Base-by-base conservation (phyloP, 495 filamentous ascomycete species). In the Polyplosphaeria fusca region DNA sequence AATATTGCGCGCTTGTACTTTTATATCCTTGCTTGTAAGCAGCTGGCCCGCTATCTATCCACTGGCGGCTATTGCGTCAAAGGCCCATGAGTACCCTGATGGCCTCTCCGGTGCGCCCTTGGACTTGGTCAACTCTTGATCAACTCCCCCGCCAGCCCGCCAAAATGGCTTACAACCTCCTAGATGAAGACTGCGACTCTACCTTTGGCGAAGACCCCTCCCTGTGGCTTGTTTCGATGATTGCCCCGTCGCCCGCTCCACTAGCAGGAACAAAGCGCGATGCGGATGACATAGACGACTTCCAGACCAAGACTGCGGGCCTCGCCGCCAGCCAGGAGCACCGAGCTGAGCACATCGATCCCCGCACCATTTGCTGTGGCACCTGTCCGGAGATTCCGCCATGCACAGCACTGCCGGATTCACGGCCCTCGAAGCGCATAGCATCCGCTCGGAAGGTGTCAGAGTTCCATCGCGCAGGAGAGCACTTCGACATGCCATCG, bases 241-340 rank as follows among this genome's bases (percentile, higher is more conserved):
- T 56, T 47, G 7, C 50, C 20, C 20, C 42, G 42, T 32, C 40
- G 22, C 18, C 50, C 35, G 27, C 55, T 25, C 27, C 46, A 19
- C 18, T 60, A 19, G 55, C 61, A 27, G 61, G 61, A 11, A 50
- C 55, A 35, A 64, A 64, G 56, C 61, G 61, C n/a, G 45, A 22
- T 41, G 26, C 50, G 24, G 55, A 55, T 20, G 37, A 49, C 27
- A 48, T 30, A 14, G 27, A 30, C 24, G 32, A 42, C 37, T 11
- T 40, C 25, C 26, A 26, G 1, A 16, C 44, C 37, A 19, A 19
- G 19, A 35, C 25, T 14, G 30, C 50, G 27, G 38, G 38, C 16
- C 24, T 51, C 40, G 28, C 23, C 47, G 24, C 23, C 19, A 37
- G 45, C 1, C 38, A 24, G 14, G 59, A 62, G 45, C 47, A 62